These are phyloP conservation scores for Tillandsia leiboldiana DNA, from an alignment of 176 grass and related monocot species.

Conservation along the genomic window DNA sequence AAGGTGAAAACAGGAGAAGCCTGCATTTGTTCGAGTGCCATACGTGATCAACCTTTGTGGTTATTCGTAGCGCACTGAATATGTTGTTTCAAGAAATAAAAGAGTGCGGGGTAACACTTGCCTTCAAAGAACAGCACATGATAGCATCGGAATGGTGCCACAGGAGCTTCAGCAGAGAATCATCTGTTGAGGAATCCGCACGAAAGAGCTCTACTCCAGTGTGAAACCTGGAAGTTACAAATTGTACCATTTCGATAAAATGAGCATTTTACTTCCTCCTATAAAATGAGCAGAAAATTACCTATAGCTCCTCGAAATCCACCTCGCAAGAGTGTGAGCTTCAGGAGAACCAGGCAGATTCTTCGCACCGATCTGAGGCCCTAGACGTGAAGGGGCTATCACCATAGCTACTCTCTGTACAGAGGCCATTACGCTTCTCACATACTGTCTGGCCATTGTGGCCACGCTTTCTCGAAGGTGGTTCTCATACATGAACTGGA, in stretches of 20 bases:
- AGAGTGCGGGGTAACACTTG: conserved; percentile 15
- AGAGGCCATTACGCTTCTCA: conserved; percentile 77
- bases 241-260: neutral
- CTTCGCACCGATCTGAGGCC: conserved; percentile 53
- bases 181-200: conserved; percentile 32
- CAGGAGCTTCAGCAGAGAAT: conserved; percentile 61
- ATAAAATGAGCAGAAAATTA: conserved; percentile 6
- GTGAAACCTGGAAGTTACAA: conserved; percentile 40
- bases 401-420: conserved; percentile 96
- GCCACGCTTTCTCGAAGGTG: conserved; percentile 84
- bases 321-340: conserved; percentile 66
- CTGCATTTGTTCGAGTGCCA: conserved; percentile 24
- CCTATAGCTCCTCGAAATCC: conserved; percentile 86
- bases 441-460: conserved; percentile 86
- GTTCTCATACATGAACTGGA: conserved; percentile 94
- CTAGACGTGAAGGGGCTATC: conserved; percentile 61
- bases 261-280: neutral
- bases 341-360: conserved; percentile 62
- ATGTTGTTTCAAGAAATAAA: neutral
- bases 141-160: conserved; percentile 90
- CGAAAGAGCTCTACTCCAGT: conserved; percentile 63
- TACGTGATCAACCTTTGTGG: no score
- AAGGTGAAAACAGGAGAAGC: conserved; percentile 87
- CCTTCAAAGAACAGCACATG: conserved; percentile 95
- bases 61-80: no score